Evolutionary conservation across 495 filamentous ascomycete genomes (phyloP).

Genomic region (Hypoxylon lenormandii): DNA sequence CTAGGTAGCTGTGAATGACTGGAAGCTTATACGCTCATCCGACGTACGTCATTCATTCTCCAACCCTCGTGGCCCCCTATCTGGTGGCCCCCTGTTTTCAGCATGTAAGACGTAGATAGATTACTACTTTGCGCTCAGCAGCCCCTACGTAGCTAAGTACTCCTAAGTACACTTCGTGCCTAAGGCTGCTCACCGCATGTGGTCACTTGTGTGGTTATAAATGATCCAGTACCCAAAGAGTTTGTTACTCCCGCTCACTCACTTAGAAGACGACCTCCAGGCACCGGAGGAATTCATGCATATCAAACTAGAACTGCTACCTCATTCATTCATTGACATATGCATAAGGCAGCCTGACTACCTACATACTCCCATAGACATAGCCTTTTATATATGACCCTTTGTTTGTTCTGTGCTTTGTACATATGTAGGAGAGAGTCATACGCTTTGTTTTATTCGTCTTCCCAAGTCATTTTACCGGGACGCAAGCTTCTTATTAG

Average conservation of each 20-base stretch:
- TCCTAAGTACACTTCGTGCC: too few relatives aligned
- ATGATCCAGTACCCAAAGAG: background rate
- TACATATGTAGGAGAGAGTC: too few relatives aligned
- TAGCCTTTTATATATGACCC: too few relatives aligned
- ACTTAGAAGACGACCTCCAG: background rate
- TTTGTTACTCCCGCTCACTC: background rate
- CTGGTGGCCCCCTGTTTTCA: slow-evolving; percentile 1
- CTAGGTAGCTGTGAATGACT: background rate
- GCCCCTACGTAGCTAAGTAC: background rate
- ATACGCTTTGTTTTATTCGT: too few relatives aligned
- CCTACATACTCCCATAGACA: too few relatives aligned
- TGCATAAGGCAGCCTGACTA: too few relatives aligned
- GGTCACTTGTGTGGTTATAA: background rate
- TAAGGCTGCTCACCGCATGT: background rate
- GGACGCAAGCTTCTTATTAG: too few relatives aligned
- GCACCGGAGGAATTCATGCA: background rate
- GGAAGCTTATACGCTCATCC: background rate
- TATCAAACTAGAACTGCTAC: background rate
- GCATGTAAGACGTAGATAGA: slow-evolving; percentile 13
- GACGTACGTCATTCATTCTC: slow-evolving; percentile 36
- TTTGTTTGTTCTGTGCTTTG: too few relatives aligned
- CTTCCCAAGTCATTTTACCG: too few relatives aligned
- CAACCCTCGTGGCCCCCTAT: slow-evolving; percentile 15
- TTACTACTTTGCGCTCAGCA: slow-evolving; percentile 3
- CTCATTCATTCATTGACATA: too few relatives aligned